A percentile compares a stretch with the other conserved stretches of the same genome.
Evolutionary conservation across 495 filamentous ascomycete genomes (phyloP).

Genomic region (Trichoderma orchidacearum): DNA sequence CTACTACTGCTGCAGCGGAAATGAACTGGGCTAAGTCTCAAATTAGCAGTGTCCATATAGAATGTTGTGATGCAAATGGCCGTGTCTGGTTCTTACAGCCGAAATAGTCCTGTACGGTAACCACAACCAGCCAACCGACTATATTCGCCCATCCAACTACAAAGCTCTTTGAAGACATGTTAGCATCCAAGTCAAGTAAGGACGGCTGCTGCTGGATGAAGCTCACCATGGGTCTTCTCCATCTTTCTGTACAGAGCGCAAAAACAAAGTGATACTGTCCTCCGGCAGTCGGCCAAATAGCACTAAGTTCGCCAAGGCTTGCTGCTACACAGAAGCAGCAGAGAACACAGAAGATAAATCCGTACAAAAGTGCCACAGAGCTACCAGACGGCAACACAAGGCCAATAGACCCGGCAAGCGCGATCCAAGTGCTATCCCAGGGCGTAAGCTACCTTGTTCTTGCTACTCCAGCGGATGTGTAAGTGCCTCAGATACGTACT

Average conservation of each 20-base stretch:
- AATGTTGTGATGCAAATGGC: not conserved
- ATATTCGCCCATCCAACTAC: slow-evolving; percentile 26
- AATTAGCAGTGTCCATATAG: not conserved
- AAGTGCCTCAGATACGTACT: slow-evolving; percentile 8
- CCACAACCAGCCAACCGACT: slow-evolving; percentile 24
- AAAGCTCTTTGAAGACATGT: slow-evolving; percentile 12
- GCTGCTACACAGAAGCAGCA: slow-evolving; percentile 29
- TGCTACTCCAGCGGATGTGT: not conserved
- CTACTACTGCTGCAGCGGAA: slow-evolving; percentile 18
- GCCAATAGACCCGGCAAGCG: slow-evolving; percentile 19
- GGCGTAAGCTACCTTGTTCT: not conserved
- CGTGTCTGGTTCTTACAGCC: slow-evolving; percentile 10
- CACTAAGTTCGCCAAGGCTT: slow-evolving; percentile 34
- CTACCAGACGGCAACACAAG: slow-evolving; percentile 18
- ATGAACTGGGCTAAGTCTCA: slow-evolving; percentile 15
- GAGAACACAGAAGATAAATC: slow-evolving; percentile 22
- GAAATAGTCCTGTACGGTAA: slow-evolving; percentile 22
- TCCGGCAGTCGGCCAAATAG: slow-evolving; percentile 37
- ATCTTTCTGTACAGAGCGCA: slow-evolving; percentile 16
- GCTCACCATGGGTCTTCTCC: slow-evolving; percentile 17
- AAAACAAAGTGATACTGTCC: slow-evolving; percentile 39
- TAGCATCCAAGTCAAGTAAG: not conserved
- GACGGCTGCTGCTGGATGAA: not conserved
- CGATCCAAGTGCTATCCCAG: slow-evolving; percentile 17
- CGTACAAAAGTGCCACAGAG: slow-evolving; percentile 18